Evolutionary conservation across 2,329 filamentous ascomycete genomes (phyloP).

Genomic region (Penicillium sp.): DNA sequence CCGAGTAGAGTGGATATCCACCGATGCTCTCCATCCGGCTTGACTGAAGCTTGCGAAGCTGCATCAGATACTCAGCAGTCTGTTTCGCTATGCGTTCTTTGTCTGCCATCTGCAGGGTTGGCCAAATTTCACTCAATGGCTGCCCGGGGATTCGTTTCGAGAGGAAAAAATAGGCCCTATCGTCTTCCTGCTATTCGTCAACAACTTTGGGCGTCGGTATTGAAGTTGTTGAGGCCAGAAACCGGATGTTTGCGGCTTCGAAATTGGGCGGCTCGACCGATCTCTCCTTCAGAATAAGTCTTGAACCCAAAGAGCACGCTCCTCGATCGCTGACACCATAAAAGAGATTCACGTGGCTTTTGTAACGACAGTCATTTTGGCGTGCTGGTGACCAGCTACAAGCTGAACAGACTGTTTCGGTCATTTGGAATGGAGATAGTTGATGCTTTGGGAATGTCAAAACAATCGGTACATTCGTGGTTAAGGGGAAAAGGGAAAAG

Average conservation of each 20-base stretch:
- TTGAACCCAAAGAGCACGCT: slow-evolving; percentile 29
- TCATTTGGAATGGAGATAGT: too few species aligned
- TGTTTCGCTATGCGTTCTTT: slow-evolving; percentile 22
- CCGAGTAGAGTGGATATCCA: slow-evolving; percentile 12
- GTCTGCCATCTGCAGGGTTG: slow-evolving; percentile 11
- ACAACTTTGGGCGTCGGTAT: slow-evolving; percentile 13
- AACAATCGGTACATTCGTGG: too few species aligned
- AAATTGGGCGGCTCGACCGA: slow-evolving; percentile 6
- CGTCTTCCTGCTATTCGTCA: slow-evolving; percentile 14
- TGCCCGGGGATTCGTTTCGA: slow-evolving; percentile 16
- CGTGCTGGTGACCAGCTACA: slow-evolving; percentile 8
- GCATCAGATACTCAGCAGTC: slow-evolving; percentile 16
- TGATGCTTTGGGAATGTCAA: too few species aligned
- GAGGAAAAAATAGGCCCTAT: slow-evolving; percentile 10
- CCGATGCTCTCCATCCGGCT: slow-evolving; percentile 12
- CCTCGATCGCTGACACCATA: slow-evolving; percentile 24
- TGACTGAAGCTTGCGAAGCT: slow-evolving; percentile 18
- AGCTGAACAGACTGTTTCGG: slow-evolving; percentile 3
- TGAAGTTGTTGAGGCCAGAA: slow-evolving; percentile 12
- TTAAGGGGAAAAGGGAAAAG: too few species aligned
- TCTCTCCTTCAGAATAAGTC: slow-evolving; percentile 27
- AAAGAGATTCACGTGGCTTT: slow-evolving; percentile 20
- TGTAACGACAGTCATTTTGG: slow-evolving; percentile 10
- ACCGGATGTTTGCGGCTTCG: slow-evolving; percentile 11
- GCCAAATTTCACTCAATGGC: slow-evolving; percentile 14